Percentiles rank a stretch among this genome's conserved stretches.
phyloP scores from a whole-genome alignment of 257 asterid species.

The Handroanthus guayacan region DNA sequence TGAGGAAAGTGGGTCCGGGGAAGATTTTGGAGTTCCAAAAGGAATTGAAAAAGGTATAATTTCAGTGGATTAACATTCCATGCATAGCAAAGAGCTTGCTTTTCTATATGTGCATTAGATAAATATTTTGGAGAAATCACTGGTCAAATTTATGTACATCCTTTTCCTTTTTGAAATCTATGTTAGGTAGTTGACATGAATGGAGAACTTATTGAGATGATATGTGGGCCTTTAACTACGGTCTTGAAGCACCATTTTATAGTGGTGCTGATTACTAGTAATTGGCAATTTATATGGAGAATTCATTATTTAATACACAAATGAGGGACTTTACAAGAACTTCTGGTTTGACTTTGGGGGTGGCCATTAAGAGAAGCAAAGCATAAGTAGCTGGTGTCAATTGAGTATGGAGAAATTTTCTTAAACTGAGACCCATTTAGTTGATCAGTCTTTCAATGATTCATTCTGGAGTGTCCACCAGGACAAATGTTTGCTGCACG shows the following conservation, averaged over 20 bases:
- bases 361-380: neutral
- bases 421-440: neutral
- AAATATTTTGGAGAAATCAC: neutral
- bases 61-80: neutral
- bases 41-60: constrained; percentile 74
- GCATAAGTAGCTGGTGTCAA: constrained; percentile 5
- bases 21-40: constrained; percentile 78
- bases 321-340: neutral
- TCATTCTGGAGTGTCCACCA: neutral
- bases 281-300: neutral
- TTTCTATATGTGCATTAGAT: neutral
- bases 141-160: neutral
- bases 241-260: neutral
- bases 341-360: neutral
- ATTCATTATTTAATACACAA: neutral
- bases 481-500: neutral
- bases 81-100: constrained; percentile 13
- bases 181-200: constrained; percentile 5
- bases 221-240: neutral
- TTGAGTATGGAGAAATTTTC: neutral
- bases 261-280: neutral
- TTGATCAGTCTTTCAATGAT: neutral
- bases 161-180: neutral
- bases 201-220: neutral
- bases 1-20: constrained; percentile 59